Percentiles rank a stretch among this genome's conserved stretches.
phyloP scores from a whole-genome alignment of 2,329 filamentous ascomycete species.

The Microdochium paspali region DNA sequence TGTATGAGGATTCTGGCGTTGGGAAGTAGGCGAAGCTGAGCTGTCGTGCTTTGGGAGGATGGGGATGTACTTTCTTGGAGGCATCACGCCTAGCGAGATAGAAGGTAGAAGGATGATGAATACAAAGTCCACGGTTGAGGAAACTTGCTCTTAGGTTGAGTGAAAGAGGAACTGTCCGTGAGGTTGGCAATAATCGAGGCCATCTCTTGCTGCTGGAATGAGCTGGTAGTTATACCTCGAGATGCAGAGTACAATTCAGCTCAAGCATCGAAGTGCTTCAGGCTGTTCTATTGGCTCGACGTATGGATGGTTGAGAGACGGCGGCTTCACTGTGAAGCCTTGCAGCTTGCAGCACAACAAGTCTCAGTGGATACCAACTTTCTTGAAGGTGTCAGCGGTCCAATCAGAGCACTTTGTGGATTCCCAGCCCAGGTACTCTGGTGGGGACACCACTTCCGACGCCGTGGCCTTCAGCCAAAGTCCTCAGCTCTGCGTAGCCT shows the following conservation, averaged over 20 bases:
- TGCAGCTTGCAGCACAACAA: too few species aligned
- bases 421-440: not conserved
- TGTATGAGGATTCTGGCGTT: not conserved
- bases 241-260: too few species aligned
- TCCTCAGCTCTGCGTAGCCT: not conserved
- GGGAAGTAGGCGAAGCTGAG: not conserved
- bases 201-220: not conserved
- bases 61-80: not conserved
- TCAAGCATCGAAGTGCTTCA: too few species aligned
- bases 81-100: not conserved
- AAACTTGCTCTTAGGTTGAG: not conserved
- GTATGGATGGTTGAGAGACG: too few species aligned
- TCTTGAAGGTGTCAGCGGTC: too few species aligned
- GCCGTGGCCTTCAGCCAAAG: too few species aligned
- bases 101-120: not conserved
- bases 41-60: not conserved
- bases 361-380: too few species aligned
- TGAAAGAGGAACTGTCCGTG: not conserved
- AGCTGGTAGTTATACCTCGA: not conserved
- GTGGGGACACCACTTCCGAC: not conserved
- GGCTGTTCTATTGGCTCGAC: too few species aligned
- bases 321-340: too few species aligned
- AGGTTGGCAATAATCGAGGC: not conserved
- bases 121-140: not conserved
- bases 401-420: too few species aligned